A percentile compares a stretch with the other conserved stretches of the same genome.
Conservation (phyloP, 805 yeast species). For the Saturnispora silvae region DNA sequence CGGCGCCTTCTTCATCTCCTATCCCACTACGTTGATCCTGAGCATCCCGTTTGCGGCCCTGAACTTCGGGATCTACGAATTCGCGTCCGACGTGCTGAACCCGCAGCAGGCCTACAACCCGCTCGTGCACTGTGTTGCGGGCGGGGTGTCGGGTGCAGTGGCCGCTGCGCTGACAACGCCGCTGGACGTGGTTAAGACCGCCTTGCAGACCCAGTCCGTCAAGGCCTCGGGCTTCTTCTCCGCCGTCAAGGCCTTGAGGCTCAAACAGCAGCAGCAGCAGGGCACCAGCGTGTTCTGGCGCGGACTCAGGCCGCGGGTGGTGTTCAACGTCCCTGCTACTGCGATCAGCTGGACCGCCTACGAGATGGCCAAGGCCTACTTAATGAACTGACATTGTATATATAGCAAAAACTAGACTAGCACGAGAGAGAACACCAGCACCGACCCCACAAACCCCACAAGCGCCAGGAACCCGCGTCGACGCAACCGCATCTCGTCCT, state of each 20-base stretch:
- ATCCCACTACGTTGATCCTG: constrained; percentile 87
- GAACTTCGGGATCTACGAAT: constrained; percentile 88
- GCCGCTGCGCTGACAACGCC: constrained; percentile 96
- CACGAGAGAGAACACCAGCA: constrained; percentile 62
- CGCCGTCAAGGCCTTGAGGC: constrained; percentile 64
- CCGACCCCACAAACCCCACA: constrained; percentile 70
- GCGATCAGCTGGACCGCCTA: constrained; percentile 97
- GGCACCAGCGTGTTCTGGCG: constrained; percentile 64
- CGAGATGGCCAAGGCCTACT: constrained; percentile 83
- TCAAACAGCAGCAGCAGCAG: constrained; percentile 35
- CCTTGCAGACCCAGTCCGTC: constrained; percentile 71
- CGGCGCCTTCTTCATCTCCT: constrained; percentile 78
- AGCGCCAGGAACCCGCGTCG: constrained; percentile 70
- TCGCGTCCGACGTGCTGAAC: constrained; percentile 64
- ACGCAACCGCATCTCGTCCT: constrained; percentile 70
- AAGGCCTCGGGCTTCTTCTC: constrained; percentile 54
- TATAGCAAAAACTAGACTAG: constrained; percentile 48
- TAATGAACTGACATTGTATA: constrained; percentile 5
- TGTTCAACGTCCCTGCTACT: constrained; percentile 89
- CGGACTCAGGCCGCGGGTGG: constrained; percentile 84
- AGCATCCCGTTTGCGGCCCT: constrained; percentile 92
- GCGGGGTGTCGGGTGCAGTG: constrained; percentile 88
- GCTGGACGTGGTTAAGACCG: constrained; percentile 85
- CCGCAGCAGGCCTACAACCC: constrained; percentile 79
- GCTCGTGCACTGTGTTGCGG: constrained; percentile 80